Base-by-base conservation (phyloP, 73 alveolate genomes). In the Diophrys sp. region DNA sequence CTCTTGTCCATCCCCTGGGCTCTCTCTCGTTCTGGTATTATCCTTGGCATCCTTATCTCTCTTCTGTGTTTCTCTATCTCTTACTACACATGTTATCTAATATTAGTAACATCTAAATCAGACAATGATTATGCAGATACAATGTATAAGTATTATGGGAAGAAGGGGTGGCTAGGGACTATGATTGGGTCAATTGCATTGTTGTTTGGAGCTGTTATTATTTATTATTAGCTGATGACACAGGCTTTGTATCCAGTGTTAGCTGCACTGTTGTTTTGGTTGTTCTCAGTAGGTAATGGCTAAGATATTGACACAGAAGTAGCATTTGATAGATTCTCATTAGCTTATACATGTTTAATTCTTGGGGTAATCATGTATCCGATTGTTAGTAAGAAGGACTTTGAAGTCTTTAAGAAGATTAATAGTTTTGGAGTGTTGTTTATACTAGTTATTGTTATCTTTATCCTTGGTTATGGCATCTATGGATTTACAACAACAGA, bases 51-150 rank as follows among this genome's bases (percentile, higher is more conserved):
- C 14, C 27, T 57, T 18, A 67, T 77, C 14, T 66, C 85, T 0
- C 14, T 66, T 5, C 14, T 44, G 11, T 24, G 56, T 25, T 77
- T 77, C 56, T 30, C 80, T 23, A 72, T 86, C 0, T 70, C 84
- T 2, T 86, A 55, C 55, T 78, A 80, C 73, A 86, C 93, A 0
- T 80, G 89, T 69, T 86, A 86, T 54, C 79, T 86, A 29, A 68
- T 86, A 23, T 26, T 86, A 2, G 30, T 27, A 11, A 78, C 77
- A 18, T 83, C 93, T 0, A 80, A 85, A 14, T n/a, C 57, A 23
- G 93, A 86, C 62, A 31, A 34, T 18, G 93, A 86, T 72, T 86
- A 73, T 34, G 78, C 93, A 1, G 93, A 86, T 56, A 86, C 93
- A 0, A 32, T 79, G 28, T 72, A 74, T 27, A 86, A 86, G 44